Evolutionary conservation across 495 filamentous ascomycete species (phyloP).

Genomic region (Lasiosphaeria hispida): DNA sequence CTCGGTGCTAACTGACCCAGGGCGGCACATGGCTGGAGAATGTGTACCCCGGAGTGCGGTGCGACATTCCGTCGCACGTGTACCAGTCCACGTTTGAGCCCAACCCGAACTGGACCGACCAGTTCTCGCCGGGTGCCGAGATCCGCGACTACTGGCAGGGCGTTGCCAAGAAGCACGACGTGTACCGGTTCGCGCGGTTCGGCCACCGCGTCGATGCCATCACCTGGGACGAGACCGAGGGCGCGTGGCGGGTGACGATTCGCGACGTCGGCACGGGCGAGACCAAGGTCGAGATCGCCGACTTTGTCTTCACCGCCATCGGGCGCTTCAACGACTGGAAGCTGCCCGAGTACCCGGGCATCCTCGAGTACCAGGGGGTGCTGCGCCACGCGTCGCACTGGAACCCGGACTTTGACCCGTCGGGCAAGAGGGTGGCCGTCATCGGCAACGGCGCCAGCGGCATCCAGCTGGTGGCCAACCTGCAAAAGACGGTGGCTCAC

Average conservation of each 20-base stretch:
- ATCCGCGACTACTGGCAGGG: slow-evolving; percentile 65
- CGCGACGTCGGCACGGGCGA: slow-evolving; percentile 32
- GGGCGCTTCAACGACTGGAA: slow-evolving; percentile 57
- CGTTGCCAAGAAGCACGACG: slow-evolving; percentile 58
- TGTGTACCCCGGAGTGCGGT: slow-evolving; percentile 56
- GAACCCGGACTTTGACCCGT: slow-evolving; percentile 50
- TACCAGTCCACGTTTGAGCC: slow-evolving; percentile 67
- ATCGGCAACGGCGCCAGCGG: slow-evolving; percentile 59
- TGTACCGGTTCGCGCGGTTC: slow-evolving; percentile 54
- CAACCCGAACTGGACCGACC: slow-evolving; percentile 63
- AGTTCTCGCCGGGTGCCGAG: slow-evolving; percentile 62
- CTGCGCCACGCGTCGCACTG: slow-evolving; percentile 52
- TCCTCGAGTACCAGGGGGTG: slow-evolving; percentile 55
- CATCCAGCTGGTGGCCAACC: slow-evolving; percentile 58
- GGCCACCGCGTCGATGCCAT: slow-evolving; percentile 51
- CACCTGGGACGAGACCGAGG: slow-evolving; percentile 51
- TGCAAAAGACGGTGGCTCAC: slow-evolving; percentile 51
- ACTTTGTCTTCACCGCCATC: slow-evolving; percentile 56
- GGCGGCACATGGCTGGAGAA: slow-evolving; percentile 49
- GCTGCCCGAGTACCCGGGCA: slow-evolving; percentile 55
- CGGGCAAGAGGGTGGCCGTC: slow-evolving; percentile 49
- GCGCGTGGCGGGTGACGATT: slow-evolving; percentile 50
- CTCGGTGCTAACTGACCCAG: neutral
- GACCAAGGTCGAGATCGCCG: slow-evolving; percentile 32
- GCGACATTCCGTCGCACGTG: slow-evolving; percentile 69